A percentile compares a stretch with the other conserved stretches of the same genome.
Conservation (phyloP, 306 rosid genomes). For the Trifolium pratense region DNA sequence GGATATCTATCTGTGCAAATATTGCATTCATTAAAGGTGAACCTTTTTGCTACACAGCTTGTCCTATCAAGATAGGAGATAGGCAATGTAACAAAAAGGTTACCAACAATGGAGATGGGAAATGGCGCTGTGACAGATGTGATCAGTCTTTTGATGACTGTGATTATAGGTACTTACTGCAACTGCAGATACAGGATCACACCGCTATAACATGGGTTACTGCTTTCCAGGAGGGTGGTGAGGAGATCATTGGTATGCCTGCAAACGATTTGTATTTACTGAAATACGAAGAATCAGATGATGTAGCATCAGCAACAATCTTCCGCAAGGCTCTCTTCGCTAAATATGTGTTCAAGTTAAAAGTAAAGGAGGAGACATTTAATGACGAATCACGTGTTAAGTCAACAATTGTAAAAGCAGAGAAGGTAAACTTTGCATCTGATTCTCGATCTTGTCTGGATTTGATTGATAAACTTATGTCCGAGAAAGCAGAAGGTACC, state of each 20-base stretch:
- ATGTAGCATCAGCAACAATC: slow-evolving; percentile 65
- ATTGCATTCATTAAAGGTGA: slow-evolving; percentile 72
- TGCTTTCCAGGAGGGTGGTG: slow-evolving; percentile 92
- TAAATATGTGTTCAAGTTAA: slow-evolving; percentile 72
- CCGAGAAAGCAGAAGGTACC: slow-evolving; percentile 49
- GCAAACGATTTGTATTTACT: slow-evolving; percentile 71
- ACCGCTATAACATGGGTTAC: slow-evolving; percentile 88
- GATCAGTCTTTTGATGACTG: slow-evolving; percentile 63
- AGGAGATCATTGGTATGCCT: slow-evolving; percentile 80
- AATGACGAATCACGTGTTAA: slow-evolving; percentile 89
- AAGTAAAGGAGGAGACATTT: slow-evolving; percentile 81
- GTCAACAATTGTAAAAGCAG: slow-evolving; percentile 81
- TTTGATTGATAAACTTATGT: slow-evolving; percentile 61
- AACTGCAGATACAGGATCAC: slow-evolving; percentile 83
- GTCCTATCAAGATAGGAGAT: slow-evolving; percentile 81
- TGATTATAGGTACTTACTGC: slow-evolving; percentile 85
- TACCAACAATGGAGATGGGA: slow-evolving; percentile 83
- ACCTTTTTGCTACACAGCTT: slow-evolving; percentile 81
- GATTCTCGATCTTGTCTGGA: slow-evolving; percentile 59
- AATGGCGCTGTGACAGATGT: slow-evolving; percentile 90
- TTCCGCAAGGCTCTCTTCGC: slow-evolving; percentile 67
- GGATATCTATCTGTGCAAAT: slow-evolving; percentile 78
- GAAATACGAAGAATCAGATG: slow-evolving; percentile 74
- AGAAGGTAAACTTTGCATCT: slow-evolving; percentile 57
- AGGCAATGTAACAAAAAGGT: slow-evolving; percentile 90